phyloP scores from a whole-genome alignment of 805 yeast species.

The Suhomyces sp. region DNA sequence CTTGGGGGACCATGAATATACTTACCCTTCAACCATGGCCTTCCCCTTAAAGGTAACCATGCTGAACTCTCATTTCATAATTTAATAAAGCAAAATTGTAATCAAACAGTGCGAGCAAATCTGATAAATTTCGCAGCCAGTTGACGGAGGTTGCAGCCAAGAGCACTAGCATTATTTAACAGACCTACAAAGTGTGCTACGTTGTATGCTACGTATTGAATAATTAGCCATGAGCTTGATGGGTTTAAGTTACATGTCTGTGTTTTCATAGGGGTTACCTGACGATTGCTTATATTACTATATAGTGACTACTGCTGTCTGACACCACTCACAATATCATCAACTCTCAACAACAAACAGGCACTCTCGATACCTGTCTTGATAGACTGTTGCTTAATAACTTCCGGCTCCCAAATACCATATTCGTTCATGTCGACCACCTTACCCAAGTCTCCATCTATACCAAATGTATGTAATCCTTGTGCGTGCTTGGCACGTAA shows the following conservation, averaged over 20 bases:
- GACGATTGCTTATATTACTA: conserved; percentile 6
- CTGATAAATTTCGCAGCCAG: not conserved
- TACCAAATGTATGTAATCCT: conserved; percentile 81
- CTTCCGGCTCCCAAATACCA: conserved; percentile 99
- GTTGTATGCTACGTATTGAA: not conserved
- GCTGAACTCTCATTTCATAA: too few species aligned
- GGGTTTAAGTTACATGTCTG: not conserved
- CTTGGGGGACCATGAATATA: too few species aligned
- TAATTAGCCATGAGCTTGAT: not conserved
- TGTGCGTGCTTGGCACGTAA: conserved; percentile 95
- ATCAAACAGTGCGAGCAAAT: not conserved
- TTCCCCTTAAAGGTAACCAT: too few species aligned
- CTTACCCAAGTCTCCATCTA: conserved; percentile 93
- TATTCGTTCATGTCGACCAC: conserved; percentile 92
- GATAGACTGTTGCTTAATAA: conserved; percentile 91
- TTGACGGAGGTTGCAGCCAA: too few species aligned
- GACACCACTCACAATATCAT: conserved; percentile 95
- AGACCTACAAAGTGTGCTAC: too few species aligned
- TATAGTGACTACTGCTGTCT: conserved; percentile 41
- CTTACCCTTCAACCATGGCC: too few species aligned
- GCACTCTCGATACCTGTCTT: conserved; percentile 99
- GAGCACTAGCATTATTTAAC: not conserved
- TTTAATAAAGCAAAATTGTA: not conserved
- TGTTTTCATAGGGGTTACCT: not conserved
- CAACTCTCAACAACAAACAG: conserved; percentile 89